Evolutionary conservation across 176 grass and related monocot genomes (phyloP).

Genomic region (Hsuehochloa calcarea): DNA sequence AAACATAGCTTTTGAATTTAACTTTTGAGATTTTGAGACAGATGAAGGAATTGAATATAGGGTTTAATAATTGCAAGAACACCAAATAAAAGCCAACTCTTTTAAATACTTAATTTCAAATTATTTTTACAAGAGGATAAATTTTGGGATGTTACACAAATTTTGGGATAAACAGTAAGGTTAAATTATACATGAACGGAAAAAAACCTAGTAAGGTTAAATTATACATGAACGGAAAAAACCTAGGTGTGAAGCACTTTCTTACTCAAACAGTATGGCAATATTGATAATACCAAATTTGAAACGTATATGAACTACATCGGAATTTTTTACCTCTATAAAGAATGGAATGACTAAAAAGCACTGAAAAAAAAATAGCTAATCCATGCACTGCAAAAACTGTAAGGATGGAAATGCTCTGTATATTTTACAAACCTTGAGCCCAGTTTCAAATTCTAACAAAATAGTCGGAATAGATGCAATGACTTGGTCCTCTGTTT

Average conservation of each 20-base stretch:
- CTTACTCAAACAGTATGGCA: background rate
- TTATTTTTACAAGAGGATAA: too few species aligned
- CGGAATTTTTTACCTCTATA: background rate
- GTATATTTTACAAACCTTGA: slow-evolving; percentile 66
- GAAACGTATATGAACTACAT: background rate
- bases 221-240: slow-evolving; percentile 12
- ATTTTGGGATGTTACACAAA: too few species aligned
- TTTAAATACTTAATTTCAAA: too few species aligned
- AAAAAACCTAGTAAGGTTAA: too few species aligned
- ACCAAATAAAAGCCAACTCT: too few species aligned
- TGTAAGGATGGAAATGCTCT: slow-evolving; percentile 2
- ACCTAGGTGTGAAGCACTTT: background rate
- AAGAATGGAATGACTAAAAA: background rate
- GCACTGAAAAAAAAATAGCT: background rate
- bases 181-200: too few species aligned
- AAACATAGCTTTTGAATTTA: too few species aligned
- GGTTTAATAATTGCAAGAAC: too few species aligned
- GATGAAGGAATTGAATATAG: too few species aligned
- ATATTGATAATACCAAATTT: background rate
- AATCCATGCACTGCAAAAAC: background rate
- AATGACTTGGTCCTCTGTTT: slow-evolving; percentile 82
- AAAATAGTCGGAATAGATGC: slow-evolving; percentile 88
- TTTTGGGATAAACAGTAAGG: background rate
- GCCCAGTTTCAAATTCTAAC: slow-evolving; percentile 79
- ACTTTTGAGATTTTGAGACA: too few species aligned